Evolutionary conservation across 169 alveolate species (phyloP), one percentile per base, ranked within the genome.

Genomic region (Plasmodium malariae): DNA sequence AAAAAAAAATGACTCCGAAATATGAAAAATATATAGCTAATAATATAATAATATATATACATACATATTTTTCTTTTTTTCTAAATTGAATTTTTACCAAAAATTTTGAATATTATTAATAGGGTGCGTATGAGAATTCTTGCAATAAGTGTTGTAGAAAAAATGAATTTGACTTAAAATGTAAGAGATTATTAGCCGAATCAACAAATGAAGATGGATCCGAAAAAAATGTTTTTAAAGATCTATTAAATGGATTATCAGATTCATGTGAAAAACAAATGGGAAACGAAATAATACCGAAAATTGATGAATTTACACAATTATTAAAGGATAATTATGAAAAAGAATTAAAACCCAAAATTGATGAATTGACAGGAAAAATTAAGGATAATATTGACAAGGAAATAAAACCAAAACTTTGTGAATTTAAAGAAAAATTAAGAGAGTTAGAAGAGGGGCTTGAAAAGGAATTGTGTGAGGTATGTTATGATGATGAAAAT

Each of bases 121-220:
- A n/a, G n/a, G n/a, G n/a, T 9, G 51, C 51, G 5, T 40, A 6
- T 40, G 9, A 48, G 24, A 28, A 67, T n/a, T 67, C 34, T 12
- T 11, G 43, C 36, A 21, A 21, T 63, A 43, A 63, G 55, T 12
- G 19, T 36, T 14, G 28, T 49, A 12, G 51, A 26, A 67, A 24
- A 3, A 67, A 67, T 36, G 74, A 49, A 30, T 67, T 19, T 12
- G 74, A 67, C 19, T 36, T 48, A 67, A 24, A 3, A 6, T 34
- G 28, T 28, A 34, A 67, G 57, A 67, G 74, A 67, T 32, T 67
- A 32, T 67, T 67, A 26, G 74, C 74, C 36, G 74, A 67, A 28
- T 26, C 74, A 21, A 32, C 34, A 40, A 49, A 67, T 67, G 60
- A 67, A 67, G 55, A 30, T 5, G 51, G 24, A 67, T 49, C 57